Conservation (phyloP, 2,329 filamentous ascomycete genomes). For the Colletotrichum higginsianum region DNA sequence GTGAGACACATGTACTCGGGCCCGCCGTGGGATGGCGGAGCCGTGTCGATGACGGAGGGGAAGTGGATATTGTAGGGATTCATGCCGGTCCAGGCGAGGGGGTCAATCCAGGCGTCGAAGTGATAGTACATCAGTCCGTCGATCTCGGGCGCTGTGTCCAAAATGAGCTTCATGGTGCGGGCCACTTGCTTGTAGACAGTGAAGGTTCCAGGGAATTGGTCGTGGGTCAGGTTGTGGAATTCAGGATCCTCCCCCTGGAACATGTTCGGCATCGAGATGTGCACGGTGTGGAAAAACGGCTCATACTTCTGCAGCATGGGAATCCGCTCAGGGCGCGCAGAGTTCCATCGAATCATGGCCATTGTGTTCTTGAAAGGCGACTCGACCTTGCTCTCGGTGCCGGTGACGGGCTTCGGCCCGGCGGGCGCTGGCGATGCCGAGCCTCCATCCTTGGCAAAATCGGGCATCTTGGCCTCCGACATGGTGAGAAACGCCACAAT, state of each 20-base stretch:
- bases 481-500: conserved; percentile 45
- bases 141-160: conserved; percentile 48
- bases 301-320: conserved; percentile 48
- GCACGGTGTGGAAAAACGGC: conserved; percentile 51
- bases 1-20: conserved; percentile 46
- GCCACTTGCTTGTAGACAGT: conserved; percentile 47
- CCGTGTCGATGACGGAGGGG: conserved; percentile 44
- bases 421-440: conserved; percentile 2
- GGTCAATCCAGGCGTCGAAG: conserved; percentile 53
- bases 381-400: conserved; percentile 33
- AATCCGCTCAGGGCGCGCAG: conserved; percentile 47
- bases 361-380: conserved; percentile 50
- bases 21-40: conserved; percentile 41
- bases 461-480: conserved; percentile 42
- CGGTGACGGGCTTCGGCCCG: conserved; percentile 28
- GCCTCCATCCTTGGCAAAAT: conserved; percentile 36
- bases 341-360: conserved; percentile 50
- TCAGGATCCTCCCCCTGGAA: conserved; percentile 38
- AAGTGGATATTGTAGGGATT: conserved; percentile 49
- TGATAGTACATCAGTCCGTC: conserved; percentile 51
- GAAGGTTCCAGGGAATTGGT: conserved; percentile 45
- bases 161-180: conserved; percentile 50
- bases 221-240: conserved; percentile 48
- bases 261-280: conserved; percentile 48
- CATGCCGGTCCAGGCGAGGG: conserved; percentile 47